Base-by-base conservation (phyloP, 2,329 filamentous ascomycete species). In the Fusarium pseudocircinatum region DNA sequence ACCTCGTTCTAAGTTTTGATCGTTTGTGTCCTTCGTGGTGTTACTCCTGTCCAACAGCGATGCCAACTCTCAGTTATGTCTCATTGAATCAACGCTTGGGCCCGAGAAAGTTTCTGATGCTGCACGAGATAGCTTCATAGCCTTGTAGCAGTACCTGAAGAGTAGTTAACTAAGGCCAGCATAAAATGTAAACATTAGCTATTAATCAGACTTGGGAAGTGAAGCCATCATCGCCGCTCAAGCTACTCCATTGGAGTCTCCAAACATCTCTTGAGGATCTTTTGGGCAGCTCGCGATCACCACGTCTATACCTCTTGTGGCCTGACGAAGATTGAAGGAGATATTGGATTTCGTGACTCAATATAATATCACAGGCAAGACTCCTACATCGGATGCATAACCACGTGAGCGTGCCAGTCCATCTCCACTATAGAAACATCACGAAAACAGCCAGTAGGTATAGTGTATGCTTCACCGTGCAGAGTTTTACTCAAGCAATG, bases 401-500 rank as follows among this genome's bases (percentile, higher is more conserved):
- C 11, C 18, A 49, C 39, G n/a, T 34, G 42, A 58, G 40, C 7
- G 6, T 13, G 24, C 6, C 7, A 18, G 10, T 11, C 1, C 14
- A 7, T 18, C 40, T 22, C 42, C 40, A 36, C 24, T 14, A 11
- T 15, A 16, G 30, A 47, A 28, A 9, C 4, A 15, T 46, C 13
- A 28, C 11, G 11, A 20, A 36, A 28, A 22, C 2, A 15, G 11
- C 9, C 14, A 47, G 10, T 7, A 12, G 8, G 26, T n/a, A 46
- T 20, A 36, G n/a, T 34, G 10, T 12, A 26, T n/a, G 6, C 18
- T 14, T 49, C 20, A 58, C 56, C 22, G 42, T 50, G 56, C 11
- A 26, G 18, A 12, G 6, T 4, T 7, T 14, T 13, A 6, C 22
- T 16, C 2, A 12, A 26, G 11, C 1, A 14, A 20, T 1, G 8